Percentiles rank a stretch among this genome's conserved stretches.
Conservation (phyloP, 805 yeast species). For the Kuraishia capsulata region DNA sequence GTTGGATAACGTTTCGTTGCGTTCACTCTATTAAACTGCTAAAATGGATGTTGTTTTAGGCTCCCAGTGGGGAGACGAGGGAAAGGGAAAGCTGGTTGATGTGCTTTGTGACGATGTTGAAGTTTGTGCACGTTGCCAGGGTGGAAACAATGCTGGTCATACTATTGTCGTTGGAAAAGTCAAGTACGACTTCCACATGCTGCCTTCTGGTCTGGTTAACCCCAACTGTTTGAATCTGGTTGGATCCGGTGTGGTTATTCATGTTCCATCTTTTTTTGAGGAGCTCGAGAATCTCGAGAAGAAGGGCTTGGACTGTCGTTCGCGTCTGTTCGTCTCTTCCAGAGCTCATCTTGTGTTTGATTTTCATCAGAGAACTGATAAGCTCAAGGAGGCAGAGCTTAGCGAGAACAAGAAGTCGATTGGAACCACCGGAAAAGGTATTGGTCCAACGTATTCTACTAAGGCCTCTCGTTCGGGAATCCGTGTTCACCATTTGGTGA, state of each 20-base stretch:
- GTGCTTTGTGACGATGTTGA: conserved; percentile 90
- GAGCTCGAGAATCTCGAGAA: conserved; percentile 75
- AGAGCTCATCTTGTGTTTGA: conserved; percentile 96
- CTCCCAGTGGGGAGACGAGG: conserved; percentile 99
- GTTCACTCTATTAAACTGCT: not conserved
- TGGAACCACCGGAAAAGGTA: conserved; percentile 98
- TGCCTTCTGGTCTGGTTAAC: conserved; percentile 96
- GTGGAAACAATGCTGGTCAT: conserved; percentile 99
- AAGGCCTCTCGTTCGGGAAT: conserved; percentile 95
- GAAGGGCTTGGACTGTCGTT: conserved; percentile 72
- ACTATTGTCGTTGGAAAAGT: conserved; percentile 86
- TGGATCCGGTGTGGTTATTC: conserved; percentile 96
- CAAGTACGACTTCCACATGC: conserved; percentile 97
- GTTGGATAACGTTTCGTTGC: not conserved
- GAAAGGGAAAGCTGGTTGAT: conserved; percentile 96
- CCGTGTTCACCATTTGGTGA: conserved; percentile 91
- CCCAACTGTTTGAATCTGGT: conserved; percentile 83
- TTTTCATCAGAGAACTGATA: conserved; percentile 96
- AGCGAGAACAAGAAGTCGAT: conserved; percentile 73
- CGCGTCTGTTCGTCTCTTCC: conserved; percentile 78
- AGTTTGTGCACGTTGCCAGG: conserved; percentile 96
- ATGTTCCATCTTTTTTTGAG: conserved; percentile 84
- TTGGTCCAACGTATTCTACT: conserved; percentile 96
- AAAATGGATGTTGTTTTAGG: conserved; percentile 97
- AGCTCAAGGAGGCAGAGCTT: conserved; percentile 87